phyloP scores from a whole-genome alignment of 805 yeast species.

The Saccharomycopsis synnaedendra region DNA sequence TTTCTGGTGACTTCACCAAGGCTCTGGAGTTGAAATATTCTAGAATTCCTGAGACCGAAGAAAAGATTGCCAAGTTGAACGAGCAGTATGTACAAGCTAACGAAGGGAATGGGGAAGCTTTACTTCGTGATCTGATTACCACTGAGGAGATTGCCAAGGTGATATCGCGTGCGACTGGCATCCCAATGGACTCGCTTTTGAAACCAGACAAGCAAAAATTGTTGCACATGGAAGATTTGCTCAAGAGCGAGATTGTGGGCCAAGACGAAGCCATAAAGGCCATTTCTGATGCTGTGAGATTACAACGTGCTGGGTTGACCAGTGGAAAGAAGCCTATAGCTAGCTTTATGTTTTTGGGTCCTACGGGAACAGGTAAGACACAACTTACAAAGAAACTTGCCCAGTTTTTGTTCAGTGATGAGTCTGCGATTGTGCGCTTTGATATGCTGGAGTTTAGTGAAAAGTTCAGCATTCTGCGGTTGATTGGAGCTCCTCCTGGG shows the following conservation, averaged over 20 bases:
- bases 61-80: slow-evolving; percentile 20
- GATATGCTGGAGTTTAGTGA: slow-evolving; percentile 99
- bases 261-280: slow-evolving; percentile 92
- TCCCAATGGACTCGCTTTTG: slow-evolving; percentile 82
- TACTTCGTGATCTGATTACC: slow-evolving; percentile 86
- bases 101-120: slow-evolving; percentile 22
- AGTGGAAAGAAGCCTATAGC: slow-evolving; percentile 94
- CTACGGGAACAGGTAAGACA: slow-evolving; percentile 98
- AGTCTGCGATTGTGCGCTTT: slow-evolving; percentile 75
- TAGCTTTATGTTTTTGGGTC: slow-evolving; percentile 92
- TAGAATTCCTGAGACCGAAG: slow-evolving; percentile 51
- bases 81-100: slow-evolving; percentile 22
- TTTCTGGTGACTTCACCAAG: slow-evolving; percentile 74
- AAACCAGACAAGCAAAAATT: slow-evolving; percentile 91
- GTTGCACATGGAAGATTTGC: slow-evolving; percentile 72
- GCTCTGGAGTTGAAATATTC: slow-evolving; percentile 89
- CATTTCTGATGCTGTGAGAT: slow-evolving; percentile 85
- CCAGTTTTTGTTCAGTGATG: slow-evolving; percentile 84
- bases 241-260: slow-evolving; percentile 76
- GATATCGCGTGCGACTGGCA: slow-evolving; percentile 89
- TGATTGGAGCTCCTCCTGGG: slow-evolving; percentile 98
- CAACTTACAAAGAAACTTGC: slow-evolving; percentile 90
- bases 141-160: slow-evolving; percentile 91
- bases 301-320: slow-evolving; percentile 94
- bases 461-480: slow-evolving; percentile 77